These are phyloP conservation scores for Wickerhamiella kurtzmanii DNA, from an alignment of 805 yeast genomes.

Conservation along the genomic window DNA sequence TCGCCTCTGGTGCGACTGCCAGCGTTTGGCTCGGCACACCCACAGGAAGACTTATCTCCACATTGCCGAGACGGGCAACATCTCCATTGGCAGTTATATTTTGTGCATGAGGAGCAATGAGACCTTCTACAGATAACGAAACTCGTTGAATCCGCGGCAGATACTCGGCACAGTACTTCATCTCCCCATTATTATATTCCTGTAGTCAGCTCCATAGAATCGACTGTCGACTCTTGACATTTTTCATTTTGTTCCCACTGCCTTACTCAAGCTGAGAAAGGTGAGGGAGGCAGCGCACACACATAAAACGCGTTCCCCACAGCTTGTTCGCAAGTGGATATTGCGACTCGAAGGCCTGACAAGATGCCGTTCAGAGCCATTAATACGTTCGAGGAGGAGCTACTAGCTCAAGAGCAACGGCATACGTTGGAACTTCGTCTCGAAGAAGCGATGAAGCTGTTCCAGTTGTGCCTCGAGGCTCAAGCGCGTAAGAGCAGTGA, in stretches of 20 bases:
- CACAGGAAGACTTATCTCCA: slow-evolving; percentile 1
- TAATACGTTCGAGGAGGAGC: slow-evolving; percentile 61
- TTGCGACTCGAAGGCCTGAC: too few relatives aligned
- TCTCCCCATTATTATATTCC: background rate
- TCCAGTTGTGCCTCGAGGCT: slow-evolving; percentile 51
- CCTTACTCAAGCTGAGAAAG: background rate
- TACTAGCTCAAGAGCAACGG: slow-evolving; percentile 59
- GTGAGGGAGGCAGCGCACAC: background rate
- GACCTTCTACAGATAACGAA: slow-evolving; percentile 13
- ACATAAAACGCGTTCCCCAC: slow-evolving; percentile 2
- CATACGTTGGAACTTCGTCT: slow-evolving; percentile 84
- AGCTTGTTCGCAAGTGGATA: too few relatives aligned
- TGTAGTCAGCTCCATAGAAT: too few relatives aligned
- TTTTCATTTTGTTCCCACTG: background rate
- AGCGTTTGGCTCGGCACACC: background rate
- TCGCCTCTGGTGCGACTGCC: background rate
- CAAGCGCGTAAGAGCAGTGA: slow-evolving; percentile 37
- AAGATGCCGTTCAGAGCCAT: slow-evolving; percentile 58
- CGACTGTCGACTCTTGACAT: too few relatives aligned
- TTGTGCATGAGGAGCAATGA: background rate
- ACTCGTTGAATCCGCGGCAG: slow-evolving; percentile 15
- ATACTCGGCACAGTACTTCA: slow-evolving; percentile 20
- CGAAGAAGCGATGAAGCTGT: slow-evolving; percentile 69
- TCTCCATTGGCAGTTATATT: slow-evolving; percentile 5
- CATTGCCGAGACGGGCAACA: background rate